These are phyloP conservation scores for Phytophthora quininea DNA, from an alignment of 352 stramenopile genomes.

Conservation along the genomic window DNA sequence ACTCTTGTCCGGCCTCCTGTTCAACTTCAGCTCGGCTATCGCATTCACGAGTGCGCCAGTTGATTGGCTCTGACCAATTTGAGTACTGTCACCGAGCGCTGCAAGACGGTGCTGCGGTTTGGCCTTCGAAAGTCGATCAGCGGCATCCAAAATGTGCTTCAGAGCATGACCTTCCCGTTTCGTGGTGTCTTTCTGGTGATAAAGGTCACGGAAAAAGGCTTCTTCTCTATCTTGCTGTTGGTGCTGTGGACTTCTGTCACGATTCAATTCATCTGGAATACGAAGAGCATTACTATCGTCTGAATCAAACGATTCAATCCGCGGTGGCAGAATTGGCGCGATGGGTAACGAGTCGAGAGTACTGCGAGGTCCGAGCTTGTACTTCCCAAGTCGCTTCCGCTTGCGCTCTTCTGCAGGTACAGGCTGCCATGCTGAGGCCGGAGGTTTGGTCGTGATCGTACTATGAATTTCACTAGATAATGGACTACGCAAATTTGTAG, in stretches of 20 bases:
- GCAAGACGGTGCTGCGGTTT: constrained; percentile 53
- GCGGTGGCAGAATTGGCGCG: constrained; percentile 59
- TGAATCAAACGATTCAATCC: constrained; percentile 61
- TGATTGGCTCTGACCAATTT: constrained; percentile 43
- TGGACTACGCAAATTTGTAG: constrained; percentile 10
- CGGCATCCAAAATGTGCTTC: constrained; percentile 77
- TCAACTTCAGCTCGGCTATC: constrained; percentile 43
- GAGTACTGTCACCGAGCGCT: constrained; percentile 38
- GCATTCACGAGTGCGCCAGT: constrained; percentile 50
- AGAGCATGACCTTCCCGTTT: constrained; percentile 55
- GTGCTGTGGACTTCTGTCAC: constrained; percentile 28
- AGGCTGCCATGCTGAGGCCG: constrained; percentile 65
- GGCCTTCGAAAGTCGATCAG: constrained; percentile 44
- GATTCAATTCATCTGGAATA: constrained; percentile 21
- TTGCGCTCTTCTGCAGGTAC: constrained; percentile 35
- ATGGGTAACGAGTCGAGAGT: constrained; percentile 43
- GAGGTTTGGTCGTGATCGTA: constrained; percentile 41
- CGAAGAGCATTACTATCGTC: constrained; percentile 38
- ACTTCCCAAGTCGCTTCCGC: constrained; percentile 11
- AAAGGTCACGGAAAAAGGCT: constrained; percentile 74
- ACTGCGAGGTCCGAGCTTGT: constrained; percentile 28
- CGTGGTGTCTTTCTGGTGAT: constrained; percentile 55
- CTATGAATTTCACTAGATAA: constrained; percentile 3
- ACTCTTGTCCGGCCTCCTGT: constrained; percentile 43
- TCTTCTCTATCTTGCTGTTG: constrained; percentile 56